Evolutionary conservation across 345 rosid species (phyloP).

Genomic region (Eucalyptus fibrosa): DNA sequence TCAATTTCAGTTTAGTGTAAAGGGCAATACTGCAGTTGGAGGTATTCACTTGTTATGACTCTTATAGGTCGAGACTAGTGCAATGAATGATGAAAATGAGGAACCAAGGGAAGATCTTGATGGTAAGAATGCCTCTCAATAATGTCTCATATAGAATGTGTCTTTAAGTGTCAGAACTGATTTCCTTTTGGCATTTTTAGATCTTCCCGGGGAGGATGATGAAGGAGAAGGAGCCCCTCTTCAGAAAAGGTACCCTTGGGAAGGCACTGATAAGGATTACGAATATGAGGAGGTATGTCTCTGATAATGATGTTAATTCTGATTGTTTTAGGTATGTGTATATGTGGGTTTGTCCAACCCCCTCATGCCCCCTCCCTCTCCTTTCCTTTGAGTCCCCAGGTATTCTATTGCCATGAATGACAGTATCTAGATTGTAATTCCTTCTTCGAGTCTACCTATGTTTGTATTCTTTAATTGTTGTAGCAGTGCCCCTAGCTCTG

Average conservation of each 20-base stretch:
- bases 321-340: neutral
- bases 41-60: neutral
- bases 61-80: conserved; percentile 52
- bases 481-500: neutral
- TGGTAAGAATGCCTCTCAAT: conserved; percentile 21
- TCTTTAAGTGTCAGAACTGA: neutral
- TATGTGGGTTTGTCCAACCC: neutral
- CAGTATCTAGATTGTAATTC: neutral
- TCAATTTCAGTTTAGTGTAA: neutral
- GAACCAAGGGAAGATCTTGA: conserved; percentile 58
- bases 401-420: neutral
- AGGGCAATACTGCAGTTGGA: neutral
- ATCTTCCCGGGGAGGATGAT: conserved; percentile 46
- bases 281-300: conserved; percentile 62
- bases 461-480: neutral
- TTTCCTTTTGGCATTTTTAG: conserved; percentile 15
- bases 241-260: conserved; percentile 76
- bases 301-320: neutral
- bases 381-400: neutral
- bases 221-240: conserved; percentile 26
- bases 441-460: neutral
- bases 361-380: neutral
- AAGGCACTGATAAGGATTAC: conserved; percentile 88
- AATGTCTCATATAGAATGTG: neutral
- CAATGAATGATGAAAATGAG: conserved; percentile 46